Base-by-base conservation (phyloP, 1,284 basidiomycete species). In the Porodaedalea pini region DNA sequence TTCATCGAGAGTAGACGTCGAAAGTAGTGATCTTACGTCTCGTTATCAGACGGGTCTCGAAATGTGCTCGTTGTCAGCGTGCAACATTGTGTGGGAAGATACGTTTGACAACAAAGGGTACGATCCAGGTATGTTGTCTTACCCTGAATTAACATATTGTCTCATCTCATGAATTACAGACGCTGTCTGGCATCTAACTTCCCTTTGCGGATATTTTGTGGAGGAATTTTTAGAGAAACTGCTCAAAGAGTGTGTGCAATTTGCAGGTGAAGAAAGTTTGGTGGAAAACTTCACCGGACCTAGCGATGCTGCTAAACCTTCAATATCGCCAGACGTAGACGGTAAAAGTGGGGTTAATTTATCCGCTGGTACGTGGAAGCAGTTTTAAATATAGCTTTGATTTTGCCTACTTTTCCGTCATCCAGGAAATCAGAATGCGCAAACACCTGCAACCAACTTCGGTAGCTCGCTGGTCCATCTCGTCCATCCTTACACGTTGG, bases 121-220 rank as follows among this genome's bases (percentile, higher is more conserved):
- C 63, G 85, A 88, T 64, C 69, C 85, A 6, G 78, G 85, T 83
- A 67, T 54, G 66, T 23, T 25, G 11, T 51, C 27, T n/a, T 53
- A 44, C 34, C 48, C 11, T 11, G 15, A 5, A 3, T n/a, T 29
- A 21, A 19, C 45, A 51, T 13, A 23, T 44, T 19, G 59, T 41
- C 57, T 40, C 15, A 15, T 19, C 27, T 41, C 27, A 51, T 32
- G 27, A 3, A 40, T 41, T 57, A 11, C 56, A 90, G 87, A 82
- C 55, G 80, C 82, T 34, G 75, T 83, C 27, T 90, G 88, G 88
- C 81, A 86, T 60, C 73, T 90, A 4, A 77, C 83, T 43, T 78
- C 77, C 13, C 64, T 88, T 43, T 79, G 77, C 1, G 71, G 70
- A 15, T 90, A 86, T 85, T 68, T 80, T 47, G 70, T 88, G 25